Evolutionary conservation across 1,284 basidiomycete genomes (phyloP).

Genomic region (Vanrija sp.): DNA sequence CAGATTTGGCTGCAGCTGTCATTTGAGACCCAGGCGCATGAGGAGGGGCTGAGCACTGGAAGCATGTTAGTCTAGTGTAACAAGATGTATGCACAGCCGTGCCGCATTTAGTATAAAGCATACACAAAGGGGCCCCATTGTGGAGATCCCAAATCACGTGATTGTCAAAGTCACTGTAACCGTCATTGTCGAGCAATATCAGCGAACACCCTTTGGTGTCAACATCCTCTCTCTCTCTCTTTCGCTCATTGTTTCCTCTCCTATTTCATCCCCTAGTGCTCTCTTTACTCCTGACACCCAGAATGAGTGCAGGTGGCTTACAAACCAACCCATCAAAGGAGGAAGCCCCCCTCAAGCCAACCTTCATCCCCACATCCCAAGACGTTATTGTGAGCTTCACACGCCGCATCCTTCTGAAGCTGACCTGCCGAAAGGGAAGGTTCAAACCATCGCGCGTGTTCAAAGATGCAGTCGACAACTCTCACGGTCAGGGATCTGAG

Average conservation of each 20-base stretch:
- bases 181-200: background rate
- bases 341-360: no score
- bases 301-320: no score
- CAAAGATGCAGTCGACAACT: constrained; percentile 66
- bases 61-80: constrained; percentile 4
- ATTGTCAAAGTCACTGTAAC: background rate
- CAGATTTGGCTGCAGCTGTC: constrained; percentile 81
- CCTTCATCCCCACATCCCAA: no score
- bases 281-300: no score
- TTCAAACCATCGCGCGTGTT: constrained; percentile 75
- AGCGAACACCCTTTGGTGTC: no score
- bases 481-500: constrained; percentile 3
- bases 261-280: no score
- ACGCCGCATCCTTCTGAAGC: background rate
- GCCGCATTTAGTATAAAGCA: no score
- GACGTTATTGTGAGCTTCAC: no score
- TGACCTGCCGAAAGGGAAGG: background rate
- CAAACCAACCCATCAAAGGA: no score
- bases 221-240: no score
- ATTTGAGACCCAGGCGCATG: constrained; percentile 56
- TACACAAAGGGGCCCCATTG: no score
- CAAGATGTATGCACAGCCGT: background rate
- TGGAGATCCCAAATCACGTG: background rate
- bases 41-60: constrained; percentile 6
- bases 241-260: no score